Base-by-base conservation (phyloP, 2,329 filamentous ascomycete genomes). In the Didymella pomorum region DNA sequence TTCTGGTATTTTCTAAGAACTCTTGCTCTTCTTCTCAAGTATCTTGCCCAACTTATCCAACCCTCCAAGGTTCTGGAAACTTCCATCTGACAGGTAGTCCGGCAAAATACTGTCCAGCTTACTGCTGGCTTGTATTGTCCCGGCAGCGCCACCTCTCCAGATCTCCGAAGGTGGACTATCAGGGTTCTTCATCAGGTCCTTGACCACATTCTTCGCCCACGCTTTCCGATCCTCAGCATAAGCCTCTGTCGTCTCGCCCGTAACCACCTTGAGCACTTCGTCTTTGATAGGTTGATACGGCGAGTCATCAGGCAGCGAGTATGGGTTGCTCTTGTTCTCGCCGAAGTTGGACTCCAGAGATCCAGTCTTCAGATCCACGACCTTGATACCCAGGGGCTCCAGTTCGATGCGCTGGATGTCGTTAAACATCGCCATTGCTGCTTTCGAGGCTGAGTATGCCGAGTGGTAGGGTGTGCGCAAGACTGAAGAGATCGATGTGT, bases 361-460 rank as follows among this genome's bases (percentile, higher is more conserved):
- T 2, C 67, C 67, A 3, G 66, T 60, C 21, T 68, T 61, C 23
- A 70, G 39, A 2, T 66, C 64, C 8, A 69, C 41, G n/a, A 71
- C 68, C n/a, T 56, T 58, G 31, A 71, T 56, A 4, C 62, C 68
- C 2, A 71, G 58, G 0, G 68, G 66, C n/a, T 52, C 60, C 1
- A 71, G 31, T 42, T 71, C 68, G 12, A 70, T 42, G 20, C 69
- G 64, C 31, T 66, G 57, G 10, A 52, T 63, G 33, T 71, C 68
- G 35, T 57, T 57, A 50, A 73, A 65, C 66, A 71, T 71, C 33
- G 73, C 71, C 9, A 75, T 69, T 21, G 75, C 75, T 6, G 75
- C 75, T 63, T 79, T 79, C 43, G 73, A 76, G 4, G 75, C 72
- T 7, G 70, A 69, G 64, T 78, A 78, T 4, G 65, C 56, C 5